phyloP scores from a whole-genome alignment of 768 basidiomycete genomes.

The Boletus sensibilis region DNA sequence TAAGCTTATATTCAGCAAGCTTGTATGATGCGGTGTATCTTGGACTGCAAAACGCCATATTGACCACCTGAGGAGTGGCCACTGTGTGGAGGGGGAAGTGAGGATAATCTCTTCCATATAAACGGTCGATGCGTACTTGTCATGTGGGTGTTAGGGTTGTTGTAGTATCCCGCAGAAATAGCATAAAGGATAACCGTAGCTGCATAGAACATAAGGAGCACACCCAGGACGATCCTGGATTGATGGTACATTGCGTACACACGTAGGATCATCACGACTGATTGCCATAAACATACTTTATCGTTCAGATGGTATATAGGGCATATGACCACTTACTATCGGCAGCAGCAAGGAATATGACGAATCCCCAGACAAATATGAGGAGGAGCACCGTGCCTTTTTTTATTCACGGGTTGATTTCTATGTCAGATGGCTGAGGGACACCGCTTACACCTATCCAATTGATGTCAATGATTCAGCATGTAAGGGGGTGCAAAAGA shows the following conservation, averaged over 20 bases:
- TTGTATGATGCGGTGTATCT: neutral
- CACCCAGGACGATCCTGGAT: constrained; percentile 13
- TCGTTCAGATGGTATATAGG: neutral
- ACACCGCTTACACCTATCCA: constrained; percentile 16
- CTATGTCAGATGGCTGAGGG: neutral
- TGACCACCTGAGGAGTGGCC: constrained; percentile 1
- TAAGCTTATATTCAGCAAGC: constrained; percentile 11
- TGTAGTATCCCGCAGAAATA: neutral
- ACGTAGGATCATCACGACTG: constrained; percentile 26
- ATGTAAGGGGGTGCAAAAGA: neutral
- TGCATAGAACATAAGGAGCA: constrained; percentile 15
- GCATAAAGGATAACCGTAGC: constrained; percentile 1
- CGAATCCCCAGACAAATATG: neutral
- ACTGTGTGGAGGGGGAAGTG: constrained; percentile 8
- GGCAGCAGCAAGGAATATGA: constrained; percentile 14
- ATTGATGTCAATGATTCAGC: neutral
- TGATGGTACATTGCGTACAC: constrained; percentile 25
- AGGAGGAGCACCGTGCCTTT: constrained; percentile 12
- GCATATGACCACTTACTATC: constrained; percentile 16
- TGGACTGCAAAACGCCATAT: constrained; percentile 16
- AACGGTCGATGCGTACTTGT: constrained; percentile 2
- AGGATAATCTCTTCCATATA: neutral
- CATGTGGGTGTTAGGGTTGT: constrained; percentile 9
- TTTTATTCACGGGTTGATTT: neutral
- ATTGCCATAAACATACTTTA: neutral